Conservation (phyloP, 1,284 basidiomycete species). For the Coriolopsis trogii region DNA sequence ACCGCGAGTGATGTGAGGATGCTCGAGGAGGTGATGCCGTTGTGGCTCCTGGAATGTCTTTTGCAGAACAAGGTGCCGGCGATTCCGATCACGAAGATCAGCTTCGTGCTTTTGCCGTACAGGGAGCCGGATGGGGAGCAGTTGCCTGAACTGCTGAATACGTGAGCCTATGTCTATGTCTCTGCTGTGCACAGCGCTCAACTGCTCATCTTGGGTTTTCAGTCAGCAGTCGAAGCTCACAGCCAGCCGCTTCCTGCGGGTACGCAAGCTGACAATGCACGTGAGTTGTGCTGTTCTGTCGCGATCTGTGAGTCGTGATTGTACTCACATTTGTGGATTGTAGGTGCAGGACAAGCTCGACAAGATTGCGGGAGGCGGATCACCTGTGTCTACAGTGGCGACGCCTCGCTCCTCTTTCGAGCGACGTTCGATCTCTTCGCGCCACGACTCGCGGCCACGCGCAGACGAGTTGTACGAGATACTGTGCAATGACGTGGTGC, state of each 20-base stretch:
- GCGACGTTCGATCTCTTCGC: conserved; percentile 28
- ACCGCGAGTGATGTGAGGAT: conserved; percentile 65
- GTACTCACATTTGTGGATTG: too few relatives aligned
- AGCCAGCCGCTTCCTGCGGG: conserved; percentile 83
- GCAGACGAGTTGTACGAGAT: conserved; percentile 88
- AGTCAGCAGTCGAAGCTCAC: conserved; percentile 85
- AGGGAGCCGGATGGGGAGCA: conserved; percentile 57
- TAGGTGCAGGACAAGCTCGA: conserved; percentile 90
- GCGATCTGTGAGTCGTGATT: too few relatives aligned
- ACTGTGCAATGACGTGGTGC: conserved; percentile 79
- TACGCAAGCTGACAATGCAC: conserved; percentile 84
- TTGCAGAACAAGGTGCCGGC: conserved; percentile 66
- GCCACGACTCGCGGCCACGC: conserved; percentile 29
- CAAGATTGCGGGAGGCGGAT: conserved; percentile 40
- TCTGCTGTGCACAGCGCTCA: conserved; percentile 5
- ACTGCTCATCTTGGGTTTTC: conserved; percentile 2
- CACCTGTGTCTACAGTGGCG: conserved; percentile 33
- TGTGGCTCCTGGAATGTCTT: conserved; percentile 90
- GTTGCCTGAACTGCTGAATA: conserved; percentile 77
- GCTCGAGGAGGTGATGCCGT: conserved; percentile 81
- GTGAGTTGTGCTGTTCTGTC: conserved; percentile 47
- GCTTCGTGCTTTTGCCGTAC: conserved; percentile 88
- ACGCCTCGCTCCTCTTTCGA: conserved; percentile 54
- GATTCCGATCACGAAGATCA: conserved; percentile 68
- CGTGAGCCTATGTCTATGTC: conserved; percentile 48